Conservation (phyloP, 352 stramenopile species). For the Globisporangium middletonii region DNA sequence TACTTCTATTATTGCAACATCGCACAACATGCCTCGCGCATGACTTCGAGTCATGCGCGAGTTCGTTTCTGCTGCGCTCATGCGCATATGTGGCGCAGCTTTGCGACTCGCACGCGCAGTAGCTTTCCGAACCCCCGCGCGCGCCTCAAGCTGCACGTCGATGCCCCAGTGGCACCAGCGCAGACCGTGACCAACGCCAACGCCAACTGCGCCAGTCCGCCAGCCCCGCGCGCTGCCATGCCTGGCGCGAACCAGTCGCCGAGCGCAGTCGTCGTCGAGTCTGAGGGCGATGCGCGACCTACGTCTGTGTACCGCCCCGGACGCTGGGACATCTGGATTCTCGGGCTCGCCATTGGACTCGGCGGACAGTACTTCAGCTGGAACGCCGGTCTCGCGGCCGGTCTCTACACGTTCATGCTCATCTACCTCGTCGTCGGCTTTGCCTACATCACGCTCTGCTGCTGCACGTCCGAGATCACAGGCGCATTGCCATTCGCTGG, state of each 20-base stretch:
- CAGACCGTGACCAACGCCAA: too few species aligned
- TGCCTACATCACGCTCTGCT: slow-evolving; percentile 24
- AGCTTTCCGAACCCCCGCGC: slow-evolving; percentile 7
- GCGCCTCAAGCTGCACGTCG: slow-evolving; percentile 10
- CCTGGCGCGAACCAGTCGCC: not conserved
- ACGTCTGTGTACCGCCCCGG: slow-evolving; percentile 93
- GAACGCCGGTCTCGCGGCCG: slow-evolving; percentile 30
- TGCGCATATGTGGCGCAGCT: slow-evolving; percentile 5
- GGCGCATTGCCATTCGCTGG: slow-evolving; percentile 29
- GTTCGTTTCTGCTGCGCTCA: not conserved
- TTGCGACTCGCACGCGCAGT: not conserved
- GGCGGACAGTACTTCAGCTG: slow-evolving; percentile 33
- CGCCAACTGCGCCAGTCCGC: too few species aligned
- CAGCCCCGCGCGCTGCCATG: not conserved
- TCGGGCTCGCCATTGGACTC: slow-evolving; percentile 27
- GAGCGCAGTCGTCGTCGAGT: slow-evolving; percentile 93
- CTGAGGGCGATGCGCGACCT: slow-evolving; percentile 94
- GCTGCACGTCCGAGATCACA: slow-evolving; percentile 25
- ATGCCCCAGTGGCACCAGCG: not conserved
- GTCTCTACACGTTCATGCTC: slow-evolving; percentile 20
- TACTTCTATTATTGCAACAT: too few species aligned
- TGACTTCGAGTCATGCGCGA: too few species aligned
- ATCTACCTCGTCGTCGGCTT: slow-evolving; percentile 18
- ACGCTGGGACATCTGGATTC: slow-evolving; percentile 58
- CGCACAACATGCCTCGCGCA: too few species aligned